Evolutionary conservation across 192 early-diverging fungal species (phyloP).

Genomic region (Gonapodya sp.): DNA sequence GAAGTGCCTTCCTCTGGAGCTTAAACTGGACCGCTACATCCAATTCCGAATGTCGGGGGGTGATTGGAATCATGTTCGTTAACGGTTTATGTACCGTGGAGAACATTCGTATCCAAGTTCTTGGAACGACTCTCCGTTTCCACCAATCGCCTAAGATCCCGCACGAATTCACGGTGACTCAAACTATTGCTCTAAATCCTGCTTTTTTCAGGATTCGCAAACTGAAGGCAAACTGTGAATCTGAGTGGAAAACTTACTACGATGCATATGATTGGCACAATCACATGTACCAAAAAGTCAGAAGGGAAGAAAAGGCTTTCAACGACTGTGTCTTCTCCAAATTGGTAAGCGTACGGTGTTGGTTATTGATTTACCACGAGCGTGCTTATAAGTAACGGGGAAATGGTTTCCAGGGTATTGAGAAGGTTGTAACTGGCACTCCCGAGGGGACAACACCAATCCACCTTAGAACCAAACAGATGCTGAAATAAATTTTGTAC

Average conservation of each 20-base stretch:
- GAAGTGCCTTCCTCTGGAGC: no score
- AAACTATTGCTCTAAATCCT: background rate
- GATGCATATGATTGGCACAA: conserved; percentile 86
- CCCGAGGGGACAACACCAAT: conserved; percentile 40
- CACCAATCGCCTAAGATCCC: no score
- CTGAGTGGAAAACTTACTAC: conserved; percentile 83
- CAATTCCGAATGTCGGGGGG: background rate
- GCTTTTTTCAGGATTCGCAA: conserved; percentile 55
- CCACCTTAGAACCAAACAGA: conserved; percentile 40
- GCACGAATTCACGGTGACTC: no score
- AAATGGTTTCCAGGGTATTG: conserved; percentile 33
- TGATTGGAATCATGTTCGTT: background rate
- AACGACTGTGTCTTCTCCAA: conserved; percentile 84
- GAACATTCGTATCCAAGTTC: no score
- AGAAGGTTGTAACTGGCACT: conserved; percentile 45
- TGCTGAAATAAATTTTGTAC: conserved; percentile 26
- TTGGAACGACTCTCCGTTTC: no score
- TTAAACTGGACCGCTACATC: background rate
- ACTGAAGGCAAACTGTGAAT: conserved; percentile 79
- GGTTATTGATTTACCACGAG: conserved; percentile 13
- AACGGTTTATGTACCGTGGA: background rate
- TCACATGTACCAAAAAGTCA: conserved; percentile 73
- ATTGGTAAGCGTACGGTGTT: conserved; percentile 43
- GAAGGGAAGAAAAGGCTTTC: conserved; percentile 64
- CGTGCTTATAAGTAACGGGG: background rate